Evolutionary conservation across 768 basidiomycete species (phyloP), one percentile per base, ranked within the genome.

Genomic region (Boletus eberwhitei): DNA sequence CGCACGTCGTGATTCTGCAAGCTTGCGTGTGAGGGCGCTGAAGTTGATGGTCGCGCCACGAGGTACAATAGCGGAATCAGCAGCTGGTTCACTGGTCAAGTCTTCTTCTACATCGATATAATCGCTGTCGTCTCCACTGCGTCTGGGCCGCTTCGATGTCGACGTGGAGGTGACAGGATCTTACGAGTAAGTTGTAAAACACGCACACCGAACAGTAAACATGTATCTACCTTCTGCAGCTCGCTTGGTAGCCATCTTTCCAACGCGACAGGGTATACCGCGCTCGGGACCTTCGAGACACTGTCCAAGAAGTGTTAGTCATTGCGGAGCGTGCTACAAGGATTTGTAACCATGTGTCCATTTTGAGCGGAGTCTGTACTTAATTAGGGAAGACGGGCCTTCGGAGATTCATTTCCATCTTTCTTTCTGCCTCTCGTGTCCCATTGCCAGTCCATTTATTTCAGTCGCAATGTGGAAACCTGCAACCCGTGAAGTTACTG

Each of bases 401-500:
- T 63, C 72, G 72, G 71, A 72, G 72, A 61, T 72, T 65, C 54
- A 71, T 73, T 71, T 62, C 16, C 48, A 50, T 58, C 64, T 63
- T 60, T 58, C 60, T 47, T 55, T 59, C 50, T 44, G 53, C 55
- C 53, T 29, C 32, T 54, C 50, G 54, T 35, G 54, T 66, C 54
- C 52, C 5, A 41, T 38, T 34, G 14, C 50, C n/a, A 53, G 54
- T 31, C 48, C 39, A 59, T 57, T 73, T 75, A 72, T 73, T 71
- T 65, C 70, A 72, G 67, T 60, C 55, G 72, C 64, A 59, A 91
- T 93, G 90, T 93, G 90, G 89, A 86, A 86, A 73, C 90, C 90
- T 53, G 89, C 91, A 59, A 91, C 91, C 53, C 85, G 85, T 62
- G 87, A 92, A 73, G 88, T 94, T 29, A 90, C 90, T 37, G 94